A percentile compares a stretch with the other conserved stretches of the same genome.
Evolutionary conservation across 2,329 filamentous ascomycete genomes (phyloP).

Genomic region (Seiridium cupressi): DNA sequence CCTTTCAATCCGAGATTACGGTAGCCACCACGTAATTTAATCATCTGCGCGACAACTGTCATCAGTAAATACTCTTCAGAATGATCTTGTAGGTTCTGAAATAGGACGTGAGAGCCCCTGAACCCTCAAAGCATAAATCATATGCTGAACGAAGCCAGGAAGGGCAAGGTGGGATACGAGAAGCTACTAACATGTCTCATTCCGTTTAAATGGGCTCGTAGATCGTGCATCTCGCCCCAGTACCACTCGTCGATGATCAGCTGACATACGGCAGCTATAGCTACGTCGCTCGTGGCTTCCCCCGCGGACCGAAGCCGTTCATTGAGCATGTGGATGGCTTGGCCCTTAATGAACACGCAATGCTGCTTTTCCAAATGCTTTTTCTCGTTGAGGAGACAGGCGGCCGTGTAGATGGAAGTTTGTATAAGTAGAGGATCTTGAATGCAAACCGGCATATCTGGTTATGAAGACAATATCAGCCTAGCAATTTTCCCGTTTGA

Average conservation of each 20-base stretch:
- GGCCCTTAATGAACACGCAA: conserved; percentile 9
- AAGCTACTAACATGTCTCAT: neutral
- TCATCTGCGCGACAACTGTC: neutral
- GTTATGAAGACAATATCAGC: no score
- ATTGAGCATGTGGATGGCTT: conserved; percentile 10
- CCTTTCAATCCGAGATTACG: conserved; percentile 8
- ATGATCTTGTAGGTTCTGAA: no score
- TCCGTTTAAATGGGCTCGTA: conserved; percentile 6
- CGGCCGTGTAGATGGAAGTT: conserved; percentile 8
- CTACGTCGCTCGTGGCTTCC: neutral
- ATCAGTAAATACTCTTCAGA: no score
- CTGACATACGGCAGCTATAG: conserved; percentile 7
- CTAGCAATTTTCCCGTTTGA: no score
- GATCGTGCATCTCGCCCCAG: conserved; percentile 7
- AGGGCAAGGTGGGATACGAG: no score
- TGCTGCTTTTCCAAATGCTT: conserved; percentile 8
- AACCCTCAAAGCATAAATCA: no score
- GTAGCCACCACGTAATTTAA: conserved; percentile 7
- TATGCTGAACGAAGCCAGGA: no score
- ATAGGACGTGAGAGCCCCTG: no score
- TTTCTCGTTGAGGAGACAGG: conserved; percentile 9
- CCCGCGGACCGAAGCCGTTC: conserved; percentile 3
- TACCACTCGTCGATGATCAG: conserved; percentile 10
- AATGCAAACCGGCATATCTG: conserved; percentile 9
- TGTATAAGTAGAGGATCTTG: conserved; percentile 9